Conservation (phyloP, 2,329 filamentous ascomycete genomes). For the Penicillium sp. region DNA sequence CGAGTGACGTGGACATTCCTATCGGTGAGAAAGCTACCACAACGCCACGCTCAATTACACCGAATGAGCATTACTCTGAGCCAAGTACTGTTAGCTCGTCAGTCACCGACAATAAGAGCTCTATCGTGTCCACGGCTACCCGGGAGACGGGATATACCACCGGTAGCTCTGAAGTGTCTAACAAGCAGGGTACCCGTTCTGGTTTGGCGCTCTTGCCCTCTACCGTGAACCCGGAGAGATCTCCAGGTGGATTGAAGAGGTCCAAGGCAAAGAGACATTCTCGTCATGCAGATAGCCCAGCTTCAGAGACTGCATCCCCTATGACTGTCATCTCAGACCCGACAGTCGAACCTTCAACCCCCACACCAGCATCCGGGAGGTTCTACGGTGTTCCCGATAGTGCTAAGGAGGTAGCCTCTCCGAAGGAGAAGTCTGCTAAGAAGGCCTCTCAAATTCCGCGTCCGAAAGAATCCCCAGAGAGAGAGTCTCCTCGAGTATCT, state of each 20-base stretch:
- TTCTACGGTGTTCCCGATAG: slow-evolving; percentile 21
- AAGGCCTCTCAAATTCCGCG: slow-evolving; percentile 31
- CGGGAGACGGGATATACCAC: slow-evolving; percentile 40
- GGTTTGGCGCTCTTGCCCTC: slow-evolving; percentile 40
- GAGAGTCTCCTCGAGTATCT: slow-evolving; percentile 47
- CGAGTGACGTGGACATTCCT: slow-evolving; percentile 62
- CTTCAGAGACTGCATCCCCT: slow-evolving; percentile 33
- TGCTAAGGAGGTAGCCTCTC: slow-evolving; percentile 19
- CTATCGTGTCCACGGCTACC: slow-evolving; percentile 38
- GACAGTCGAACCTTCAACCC: slow-evolving; percentile 18
- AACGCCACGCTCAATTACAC: slow-evolving; percentile 44
- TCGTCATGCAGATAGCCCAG: slow-evolving; percentile 41
- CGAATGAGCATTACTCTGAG: slow-evolving; percentile 37
- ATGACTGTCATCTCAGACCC: slow-evolving; percentile 30
- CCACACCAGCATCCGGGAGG: slow-evolving; percentile 20
- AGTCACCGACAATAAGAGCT: slow-evolving; percentile 34
- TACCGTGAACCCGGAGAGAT: slow-evolving; percentile 36
- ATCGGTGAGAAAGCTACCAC: slow-evolving; percentile 60
- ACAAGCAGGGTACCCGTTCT: slow-evolving; percentile 27
- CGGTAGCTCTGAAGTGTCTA: slow-evolving; percentile 29
- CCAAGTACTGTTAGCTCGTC: slow-evolving; percentile 38
- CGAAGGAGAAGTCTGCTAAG: slow-evolving; percentile 21
- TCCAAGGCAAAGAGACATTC: slow-evolving; percentile 47
- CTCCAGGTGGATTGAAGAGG: slow-evolving; percentile 42
- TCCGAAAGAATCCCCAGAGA: slow-evolving; percentile 31